Evolutionary conservation across 2,329 filamentous ascomycete species (phyloP).

Genomic region (Talaromyces sp.): DNA sequence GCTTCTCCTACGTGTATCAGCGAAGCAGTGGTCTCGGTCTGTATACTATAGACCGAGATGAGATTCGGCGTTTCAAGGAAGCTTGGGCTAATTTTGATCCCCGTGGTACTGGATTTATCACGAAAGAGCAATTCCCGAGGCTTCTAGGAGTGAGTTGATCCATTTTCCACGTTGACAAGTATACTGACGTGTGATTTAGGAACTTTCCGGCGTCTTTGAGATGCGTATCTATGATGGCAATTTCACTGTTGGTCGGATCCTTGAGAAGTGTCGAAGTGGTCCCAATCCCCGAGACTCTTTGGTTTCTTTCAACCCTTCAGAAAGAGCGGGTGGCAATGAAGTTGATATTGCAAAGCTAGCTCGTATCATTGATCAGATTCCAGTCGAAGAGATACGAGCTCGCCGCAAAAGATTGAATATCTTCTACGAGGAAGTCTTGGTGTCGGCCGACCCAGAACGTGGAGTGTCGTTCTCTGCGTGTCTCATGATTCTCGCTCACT

Average conservation of each 20-base stretch:
- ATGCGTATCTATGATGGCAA: constrained; percentile 95
- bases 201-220: constrained; percentile 91
- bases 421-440: constrained; percentile 97
- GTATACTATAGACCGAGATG: constrained; percentile 83
- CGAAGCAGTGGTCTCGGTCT: constrained; percentile 89
- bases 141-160: constrained; percentile 66
- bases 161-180: not conserved
- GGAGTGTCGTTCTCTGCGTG: constrained; percentile 91
- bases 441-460: constrained; percentile 82
- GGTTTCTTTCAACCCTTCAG: constrained; percentile 31
- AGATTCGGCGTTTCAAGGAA: constrained; percentile 95
- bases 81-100: constrained; percentile 97
- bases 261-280: constrained; percentile 75
- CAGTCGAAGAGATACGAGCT: constrained; percentile 70
- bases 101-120: constrained; percentile 84
- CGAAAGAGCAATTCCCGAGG: constrained; percentile 82
- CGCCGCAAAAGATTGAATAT: constrained; percentile 79
- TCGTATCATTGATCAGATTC: constrained; percentile 68
- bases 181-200: constrained; percentile 38
- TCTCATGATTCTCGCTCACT: constrained; percentile 93
- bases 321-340: constrained; percentile 40
- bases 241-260: constrained; percentile 79
- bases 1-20: constrained; percentile 99
- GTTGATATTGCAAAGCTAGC: constrained; percentile 77
- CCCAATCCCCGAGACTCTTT: constrained; percentile 43